These are phyloP conservation scores for Vigna trinervia DNA, from an alignment of 306 rosid genomes.

Conservation along the genomic window DNA sequence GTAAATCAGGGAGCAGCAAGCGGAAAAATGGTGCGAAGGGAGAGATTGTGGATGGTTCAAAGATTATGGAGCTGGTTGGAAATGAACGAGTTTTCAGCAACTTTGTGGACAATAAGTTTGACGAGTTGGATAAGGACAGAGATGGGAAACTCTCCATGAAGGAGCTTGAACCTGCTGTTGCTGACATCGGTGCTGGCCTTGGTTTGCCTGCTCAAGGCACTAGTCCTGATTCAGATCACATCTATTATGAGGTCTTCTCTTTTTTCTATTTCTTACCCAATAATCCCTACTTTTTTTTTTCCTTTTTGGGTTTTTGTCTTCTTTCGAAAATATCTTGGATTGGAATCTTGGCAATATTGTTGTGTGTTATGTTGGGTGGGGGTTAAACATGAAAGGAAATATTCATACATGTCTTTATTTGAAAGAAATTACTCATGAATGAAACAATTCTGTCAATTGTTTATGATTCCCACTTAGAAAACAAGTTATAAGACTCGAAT, in stretches of 20 bases:
- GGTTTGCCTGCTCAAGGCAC: conserved; percentile 90
- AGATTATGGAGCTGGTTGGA: conserved; percentile 93
- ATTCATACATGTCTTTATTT: not conserved
- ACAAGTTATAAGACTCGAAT: not conserved
- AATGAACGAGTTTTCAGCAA: conserved; percentile 72
- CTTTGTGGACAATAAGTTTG: conserved; percentile 85
- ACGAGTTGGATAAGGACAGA: conserved; percentile 77
- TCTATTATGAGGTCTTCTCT: conserved; percentile 72
- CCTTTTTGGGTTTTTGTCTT: not conserved
- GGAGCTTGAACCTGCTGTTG: conserved; percentile 95
- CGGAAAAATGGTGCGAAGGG: conserved; percentile 51
- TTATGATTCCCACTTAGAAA: conserved; percentile 23
- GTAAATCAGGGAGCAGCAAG: conserved; percentile 28
- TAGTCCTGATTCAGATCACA: conserved; percentile 78
- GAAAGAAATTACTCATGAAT: conserved; percentile 9
- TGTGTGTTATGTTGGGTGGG: conserved; percentile 6
- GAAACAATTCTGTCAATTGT: not conserved
- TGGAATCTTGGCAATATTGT: conserved; percentile 30
- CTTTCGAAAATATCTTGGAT: not conserved
- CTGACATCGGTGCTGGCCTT: conserved; percentile 95
- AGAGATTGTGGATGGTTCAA: conserved; percentile 91
- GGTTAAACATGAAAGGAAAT: conserved; percentile 23
- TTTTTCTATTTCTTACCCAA: not conserved
- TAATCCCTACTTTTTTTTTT: not conserved
- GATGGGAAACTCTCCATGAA: conserved; percentile 87